Conservation (phyloP, 345 rosid species). For the Salix arbutifolia region DNA sequence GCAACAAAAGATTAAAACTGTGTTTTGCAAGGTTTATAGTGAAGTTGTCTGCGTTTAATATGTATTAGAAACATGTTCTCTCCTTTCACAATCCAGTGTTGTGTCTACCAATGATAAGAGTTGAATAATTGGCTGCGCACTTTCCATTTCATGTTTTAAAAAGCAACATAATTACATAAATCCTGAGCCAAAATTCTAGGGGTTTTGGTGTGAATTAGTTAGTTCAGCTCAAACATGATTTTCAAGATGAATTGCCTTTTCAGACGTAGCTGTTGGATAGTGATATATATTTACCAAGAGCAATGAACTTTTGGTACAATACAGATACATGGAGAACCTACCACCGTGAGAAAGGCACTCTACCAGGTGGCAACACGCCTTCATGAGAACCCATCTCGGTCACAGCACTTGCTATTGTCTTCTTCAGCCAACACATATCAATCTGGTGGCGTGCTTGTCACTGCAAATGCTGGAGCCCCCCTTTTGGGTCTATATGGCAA, state of each 20-base stretch:
- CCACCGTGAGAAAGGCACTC: conserved; percentile 26
- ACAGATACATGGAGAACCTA: conserved; percentile 32
- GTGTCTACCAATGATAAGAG: neutral
- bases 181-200: neutral
- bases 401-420: conserved; percentile 29
- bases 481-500: conserved; percentile 23
- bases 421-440: conserved; percentile 22
- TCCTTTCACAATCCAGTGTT: neutral
- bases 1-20: neutral
- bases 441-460: conserved; percentile 23
- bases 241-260: neutral
- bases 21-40: neutral
- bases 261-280: neutral
- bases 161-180: neutral
- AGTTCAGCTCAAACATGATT: neutral
- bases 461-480: conserved; percentile 22
- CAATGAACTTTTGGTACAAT: neutral
- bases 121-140: neutral
- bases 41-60: neutral
- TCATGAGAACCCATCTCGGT: conserved; percentile 34
- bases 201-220: neutral
- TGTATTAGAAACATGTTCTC: neutral
- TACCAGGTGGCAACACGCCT: conserved; percentile 30
- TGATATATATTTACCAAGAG: neutral
- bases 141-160: neutral